Evolutionary conservation across 441 rosid species (phyloP).

Genomic region (Viola pubescens): DNA sequence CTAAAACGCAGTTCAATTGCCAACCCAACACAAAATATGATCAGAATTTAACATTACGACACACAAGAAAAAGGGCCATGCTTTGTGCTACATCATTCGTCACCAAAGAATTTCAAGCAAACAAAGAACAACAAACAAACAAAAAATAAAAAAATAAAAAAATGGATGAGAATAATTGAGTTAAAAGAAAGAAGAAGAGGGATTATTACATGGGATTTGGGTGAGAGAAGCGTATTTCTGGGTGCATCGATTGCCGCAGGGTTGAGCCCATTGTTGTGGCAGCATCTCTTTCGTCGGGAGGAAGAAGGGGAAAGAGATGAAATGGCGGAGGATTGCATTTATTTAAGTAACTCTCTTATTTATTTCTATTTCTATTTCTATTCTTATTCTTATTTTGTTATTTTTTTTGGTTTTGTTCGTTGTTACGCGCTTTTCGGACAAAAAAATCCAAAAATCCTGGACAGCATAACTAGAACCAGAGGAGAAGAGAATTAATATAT

Average conservation of each 20-base stretch:
- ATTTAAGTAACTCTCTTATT: background rate
- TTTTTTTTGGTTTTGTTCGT: background rate
- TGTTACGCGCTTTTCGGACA: background rate
- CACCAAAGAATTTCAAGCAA: background rate
- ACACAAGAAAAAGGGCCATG: background rate
- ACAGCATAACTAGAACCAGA: background rate
- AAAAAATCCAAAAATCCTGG: no score
- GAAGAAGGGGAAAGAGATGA: background rate
- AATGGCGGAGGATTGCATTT: background rate
- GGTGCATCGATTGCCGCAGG: conserved; percentile 70
- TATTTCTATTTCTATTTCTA: background rate
- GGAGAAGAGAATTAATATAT: background rate
- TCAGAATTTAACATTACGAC: background rate
- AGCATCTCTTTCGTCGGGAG: conserved; percentile 31
- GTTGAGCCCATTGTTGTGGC: conserved; percentile 67
- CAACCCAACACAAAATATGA: background rate
- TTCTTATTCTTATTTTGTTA: background rate
- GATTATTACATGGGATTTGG: conserved; percentile 66
- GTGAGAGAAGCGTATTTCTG: conserved; percentile 60
- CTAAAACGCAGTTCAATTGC: background rate
- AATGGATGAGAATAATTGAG: background rate
- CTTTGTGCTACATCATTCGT: background rate
- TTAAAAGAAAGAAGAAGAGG: background rate
- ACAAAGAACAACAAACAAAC: background rate
- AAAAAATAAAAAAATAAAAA: background rate